phyloP scores from a whole-genome alignment of 2,329 filamentous ascomycete genomes.

The Thielaviopsis cerberus region DNA sequence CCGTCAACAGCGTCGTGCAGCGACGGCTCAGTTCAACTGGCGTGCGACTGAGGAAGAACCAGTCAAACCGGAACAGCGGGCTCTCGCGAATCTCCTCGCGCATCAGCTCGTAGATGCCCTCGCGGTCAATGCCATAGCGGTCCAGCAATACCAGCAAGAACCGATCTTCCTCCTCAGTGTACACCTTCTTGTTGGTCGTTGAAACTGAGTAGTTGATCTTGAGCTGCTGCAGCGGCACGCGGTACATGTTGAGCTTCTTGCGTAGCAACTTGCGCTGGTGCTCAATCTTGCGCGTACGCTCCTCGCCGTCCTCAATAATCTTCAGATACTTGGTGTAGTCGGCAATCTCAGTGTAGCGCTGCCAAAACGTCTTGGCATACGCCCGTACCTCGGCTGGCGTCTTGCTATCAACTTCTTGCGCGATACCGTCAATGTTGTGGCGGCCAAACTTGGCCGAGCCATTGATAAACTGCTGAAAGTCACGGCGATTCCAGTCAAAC shows the following conservation, averaged over 20 bases:
- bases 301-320: conserved; percentile 82
- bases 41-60: conserved; percentile 95
- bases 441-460: conserved; percentile 85
- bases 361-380: conserved; percentile 93
- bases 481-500: conserved; percentile 92
- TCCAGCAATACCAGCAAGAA: conserved; percentile 89
- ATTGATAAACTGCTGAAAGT: conserved; percentile 97
- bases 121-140: conserved; percentile 77
- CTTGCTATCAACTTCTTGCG: conserved; percentile 83
- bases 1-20: conserved; percentile 84
- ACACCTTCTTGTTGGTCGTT: conserved; percentile 99
- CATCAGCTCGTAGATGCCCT: conserved; percentile 79
- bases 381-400: conserved; percentile 64
- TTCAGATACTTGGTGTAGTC: conserved; percentile 80
- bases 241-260: conserved; percentile 90
- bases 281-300: conserved; percentile 71
- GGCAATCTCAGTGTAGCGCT: conserved; percentile 73
- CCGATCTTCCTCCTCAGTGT: conserved; percentile 93
- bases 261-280: conserved; percentile 83
- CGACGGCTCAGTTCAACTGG: conserved; percentile 80
- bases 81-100: conserved; percentile 93
- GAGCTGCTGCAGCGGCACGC: conserved; percentile 91
- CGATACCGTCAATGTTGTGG: conserved; percentile 66
- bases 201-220: conserved; percentile 98
- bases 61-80: conserved; percentile 91